Base-by-base conservation (phyloP, 1,284 basidiomycete species). In the Pseudozyma pruni region DNA sequence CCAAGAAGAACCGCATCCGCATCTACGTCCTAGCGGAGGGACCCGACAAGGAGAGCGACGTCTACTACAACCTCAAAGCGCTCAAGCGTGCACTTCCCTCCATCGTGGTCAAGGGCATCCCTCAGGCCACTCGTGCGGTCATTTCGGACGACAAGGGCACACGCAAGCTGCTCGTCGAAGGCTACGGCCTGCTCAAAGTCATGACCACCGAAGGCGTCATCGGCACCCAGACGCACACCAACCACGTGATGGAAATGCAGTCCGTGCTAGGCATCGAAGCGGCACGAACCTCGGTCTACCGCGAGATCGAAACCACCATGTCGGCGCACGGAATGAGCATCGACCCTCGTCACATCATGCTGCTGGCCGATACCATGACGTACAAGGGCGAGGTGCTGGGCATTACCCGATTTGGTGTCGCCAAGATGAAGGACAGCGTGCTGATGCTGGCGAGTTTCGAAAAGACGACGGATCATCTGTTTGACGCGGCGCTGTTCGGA, bases 371-470 rank as follows among this genome's bases (percentile, higher is more conserved):
- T 83, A 93, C 98, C 62, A 99, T 99, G 96, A 90, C 90, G 31
- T 98, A 97, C 86, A 99, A 99, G 89, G 96, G 96, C 52, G 95
- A 98, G 83, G 94, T 99, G 7, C 85, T 99, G 52, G 96, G 96
- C 54, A 98, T 99, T 83, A 99, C 96, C 9, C 91, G 96, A 20
- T 98, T 98, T 84, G 96, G 96, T 83, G 95, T 99, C n/a, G 93
- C 95, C 22, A 98, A 98, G 85, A 98, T 98, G 93, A 98, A 98
- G 85, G 96, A 99, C 84, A 97, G 93, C 76, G 94, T 98, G 17
- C 88, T 98, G 75, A 99, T 98, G 96, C 86, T 98, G 78, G 96
- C 96, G 10, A 96, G 93, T 29, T 99, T 99, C 83, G 96, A 99
- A 84, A 98, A 98, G 86, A 98, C 96, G 25, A 98, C 96, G 11